A percentile compares a stretch with the other conserved stretches of the same genome.
Conservation (phyloP, 176 grass and related monocot species). For the Urochloa ruziziensis region DNA sequence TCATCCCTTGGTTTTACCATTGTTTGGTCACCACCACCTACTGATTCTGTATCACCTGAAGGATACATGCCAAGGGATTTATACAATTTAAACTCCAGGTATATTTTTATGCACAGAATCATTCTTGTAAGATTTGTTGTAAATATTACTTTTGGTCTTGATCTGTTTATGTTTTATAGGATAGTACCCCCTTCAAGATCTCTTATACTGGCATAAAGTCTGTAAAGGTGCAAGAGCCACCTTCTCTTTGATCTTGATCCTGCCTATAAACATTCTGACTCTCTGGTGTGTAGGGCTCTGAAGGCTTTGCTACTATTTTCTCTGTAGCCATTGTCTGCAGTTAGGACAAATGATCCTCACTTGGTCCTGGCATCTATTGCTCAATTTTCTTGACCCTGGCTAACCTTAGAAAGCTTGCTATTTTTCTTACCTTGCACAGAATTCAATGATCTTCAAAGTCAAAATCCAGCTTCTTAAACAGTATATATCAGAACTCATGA, state of each 20-base stretch:
- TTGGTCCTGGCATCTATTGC: neutral
- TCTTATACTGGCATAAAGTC: neutral
- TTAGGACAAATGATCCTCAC: neutral
- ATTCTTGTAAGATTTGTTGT: neutral
- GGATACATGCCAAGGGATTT: slow-evolving; percentile 99
- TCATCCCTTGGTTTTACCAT: slow-evolving; percentile 82
- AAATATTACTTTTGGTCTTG: neutral
- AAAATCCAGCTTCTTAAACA: neutral
- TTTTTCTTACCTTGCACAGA: neutral
- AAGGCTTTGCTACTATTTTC: slow-evolving; percentile 30
- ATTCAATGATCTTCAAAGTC: neutral
- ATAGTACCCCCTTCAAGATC: slow-evolving; percentile 12
- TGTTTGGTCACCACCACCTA: slow-evolving; percentile 92
- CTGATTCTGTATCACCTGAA: slow-evolving; percentile 97
- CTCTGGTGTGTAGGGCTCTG: neutral
- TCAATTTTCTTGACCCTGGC: neutral
- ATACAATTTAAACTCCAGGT: slow-evolving; percentile 97
- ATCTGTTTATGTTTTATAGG: slow-evolving; percentile 10
- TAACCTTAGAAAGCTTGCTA: neutral
- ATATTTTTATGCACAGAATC: slow-evolving; percentile 23
- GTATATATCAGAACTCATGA: neutral
- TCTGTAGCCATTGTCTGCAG: neutral
- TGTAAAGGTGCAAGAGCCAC: slow-evolving; percentile 8
- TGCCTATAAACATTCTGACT: neutral
- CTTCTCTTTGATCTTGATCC: neutral